A percentile compares a stretch with the other conserved stretches of the same genome.
Conservation (phyloP, 164 flowering plant genomes). For the Aristolochia fimbriata region DNA sequence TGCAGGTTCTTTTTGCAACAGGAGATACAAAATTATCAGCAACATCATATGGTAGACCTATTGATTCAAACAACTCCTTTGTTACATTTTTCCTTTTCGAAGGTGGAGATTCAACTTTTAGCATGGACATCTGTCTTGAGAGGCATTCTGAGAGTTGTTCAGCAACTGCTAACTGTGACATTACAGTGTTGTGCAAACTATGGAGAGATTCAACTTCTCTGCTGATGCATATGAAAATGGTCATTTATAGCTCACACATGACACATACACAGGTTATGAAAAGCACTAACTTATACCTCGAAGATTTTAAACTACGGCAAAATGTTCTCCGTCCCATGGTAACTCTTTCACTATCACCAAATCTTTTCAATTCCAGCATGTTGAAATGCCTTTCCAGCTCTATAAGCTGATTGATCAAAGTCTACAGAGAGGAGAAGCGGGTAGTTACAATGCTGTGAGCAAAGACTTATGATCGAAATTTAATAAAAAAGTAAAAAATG, state of each 20-base stretch:
- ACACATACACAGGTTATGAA: neutral
- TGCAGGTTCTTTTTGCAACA: conserved; percentile 18
- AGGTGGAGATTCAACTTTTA: conserved; percentile 52
- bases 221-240: conserved; percentile 16
- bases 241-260: neutral
- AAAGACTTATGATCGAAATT: neutral
- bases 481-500: neutral
- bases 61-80: conserved; percentile 73
- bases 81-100: conserved; percentile 34
- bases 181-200: conserved; percentile 61
- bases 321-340: conserved; percentile 23
- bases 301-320: conserved; percentile 28
- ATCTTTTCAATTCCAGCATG: conserved; percentile 62
- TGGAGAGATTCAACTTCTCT: conserved; percentile 56
- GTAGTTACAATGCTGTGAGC: neutral
- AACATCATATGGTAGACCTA: conserved; percentile 63
- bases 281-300: conserved; percentile 40
- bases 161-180: conserved; percentile 74
- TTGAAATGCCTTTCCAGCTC: conserved; percentile 88
- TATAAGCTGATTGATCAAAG: conserved; percentile 59
- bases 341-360: conserved; percentile 37
- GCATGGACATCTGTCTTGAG: conserved; percentile 67
- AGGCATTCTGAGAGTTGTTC: conserved; percentile 81
- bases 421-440: conserved; percentile 29
- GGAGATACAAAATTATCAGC: conserved; percentile 55